Evolutionary conservation across 2,329 filamentous ascomycete species (phyloP).

Genomic region (Cadophora malorum): DNA sequence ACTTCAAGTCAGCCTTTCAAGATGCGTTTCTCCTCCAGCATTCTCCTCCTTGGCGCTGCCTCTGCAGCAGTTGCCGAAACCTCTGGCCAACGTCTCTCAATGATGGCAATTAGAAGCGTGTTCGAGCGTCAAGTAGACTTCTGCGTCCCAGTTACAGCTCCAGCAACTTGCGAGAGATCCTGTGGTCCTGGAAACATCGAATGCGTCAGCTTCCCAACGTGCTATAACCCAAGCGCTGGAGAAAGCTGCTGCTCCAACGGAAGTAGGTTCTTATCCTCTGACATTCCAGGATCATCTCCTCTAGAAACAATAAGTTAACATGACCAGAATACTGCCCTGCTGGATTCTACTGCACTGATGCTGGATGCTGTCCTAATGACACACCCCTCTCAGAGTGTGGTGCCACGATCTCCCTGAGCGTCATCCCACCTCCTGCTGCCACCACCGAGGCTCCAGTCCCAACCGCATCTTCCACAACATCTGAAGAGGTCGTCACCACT

Average conservation of each 20-base stretch:
- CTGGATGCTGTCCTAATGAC: constrained; percentile 10
- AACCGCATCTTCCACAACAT: not conserved
- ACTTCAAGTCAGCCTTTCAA: not conserved
- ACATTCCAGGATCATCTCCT: not conserved
- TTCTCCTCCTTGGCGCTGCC: constrained; percentile 11
- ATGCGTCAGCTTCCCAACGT: constrained; percentile 18
- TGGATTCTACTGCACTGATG: constrained; percentile 19
- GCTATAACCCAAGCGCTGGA: constrained; percentile 20
- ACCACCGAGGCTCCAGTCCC: not conserved
- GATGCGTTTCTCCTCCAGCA: constrained; percentile 12
- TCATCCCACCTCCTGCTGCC: constrained; percentile 11
- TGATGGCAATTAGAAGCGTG: constrained; percentile 16
- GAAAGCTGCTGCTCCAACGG: constrained; percentile 22
- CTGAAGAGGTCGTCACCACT: constrained; percentile 1
- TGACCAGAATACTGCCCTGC: constrained; percentile 20
- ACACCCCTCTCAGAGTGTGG: constrained; percentile 13
- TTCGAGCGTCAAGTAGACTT: constrained; percentile 12
- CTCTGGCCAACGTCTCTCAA: constrained; percentile 14
- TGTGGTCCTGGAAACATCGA: constrained; percentile 19
- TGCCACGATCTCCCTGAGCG: constrained; percentile 19
- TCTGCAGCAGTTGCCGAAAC: constrained; percentile 4
- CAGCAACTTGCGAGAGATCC: constrained; percentile 20
- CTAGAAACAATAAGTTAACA: not conserved
- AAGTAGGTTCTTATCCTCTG: not conserved
- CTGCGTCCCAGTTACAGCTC: constrained; percentile 17